phyloP scores from a whole-genome alignment of 2,329 filamentous ascomycete genomes.

The Diaporthe velutina region DNA sequence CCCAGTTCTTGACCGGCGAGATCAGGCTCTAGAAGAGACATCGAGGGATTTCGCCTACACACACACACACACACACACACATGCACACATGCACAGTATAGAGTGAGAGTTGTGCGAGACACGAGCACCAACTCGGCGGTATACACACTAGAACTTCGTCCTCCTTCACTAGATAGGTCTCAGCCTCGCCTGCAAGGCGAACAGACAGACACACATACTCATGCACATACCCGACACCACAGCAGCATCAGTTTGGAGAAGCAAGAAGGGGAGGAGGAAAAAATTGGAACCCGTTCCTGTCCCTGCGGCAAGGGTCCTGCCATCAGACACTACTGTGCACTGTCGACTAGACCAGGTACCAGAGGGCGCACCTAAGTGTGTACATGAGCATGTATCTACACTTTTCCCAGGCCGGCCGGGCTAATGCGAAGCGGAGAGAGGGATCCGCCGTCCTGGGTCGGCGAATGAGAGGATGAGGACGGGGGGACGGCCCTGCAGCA shows the following conservation, averaged over 20 bases:
- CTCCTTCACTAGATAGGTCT: not conserved
- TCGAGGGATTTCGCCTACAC: not conserved
- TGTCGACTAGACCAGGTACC: not conserved
- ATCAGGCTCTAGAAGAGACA: not conserved
- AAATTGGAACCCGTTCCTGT: not conserved
- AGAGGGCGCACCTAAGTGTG: not conserved
- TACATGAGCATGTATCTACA: not conserved
- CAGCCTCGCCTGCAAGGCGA: conserved; percentile 5
- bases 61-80: not conserved
- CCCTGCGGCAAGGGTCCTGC: conserved; percentile 21
- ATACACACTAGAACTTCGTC: not conserved
- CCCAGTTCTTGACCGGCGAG: not conserved
- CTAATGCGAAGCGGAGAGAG: conserved; percentile 9
- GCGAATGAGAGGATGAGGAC: conserved; percentile 15
- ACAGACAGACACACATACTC: not conserved
- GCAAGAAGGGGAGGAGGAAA: no score
- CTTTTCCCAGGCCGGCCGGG: not conserved
- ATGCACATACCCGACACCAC: not conserved
- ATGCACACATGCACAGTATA: no score
- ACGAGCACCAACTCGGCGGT: not conserved
- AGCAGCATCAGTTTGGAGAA: not conserved
- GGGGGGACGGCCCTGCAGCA: conserved; percentile 6
- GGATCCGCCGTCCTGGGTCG: conserved; percentile 36
- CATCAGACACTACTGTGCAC: conserved; percentile 11
- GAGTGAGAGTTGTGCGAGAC: not conserved